Conservation (phyloP, 140 eudicot species). For the Ambrosia hybrid region DNA sequence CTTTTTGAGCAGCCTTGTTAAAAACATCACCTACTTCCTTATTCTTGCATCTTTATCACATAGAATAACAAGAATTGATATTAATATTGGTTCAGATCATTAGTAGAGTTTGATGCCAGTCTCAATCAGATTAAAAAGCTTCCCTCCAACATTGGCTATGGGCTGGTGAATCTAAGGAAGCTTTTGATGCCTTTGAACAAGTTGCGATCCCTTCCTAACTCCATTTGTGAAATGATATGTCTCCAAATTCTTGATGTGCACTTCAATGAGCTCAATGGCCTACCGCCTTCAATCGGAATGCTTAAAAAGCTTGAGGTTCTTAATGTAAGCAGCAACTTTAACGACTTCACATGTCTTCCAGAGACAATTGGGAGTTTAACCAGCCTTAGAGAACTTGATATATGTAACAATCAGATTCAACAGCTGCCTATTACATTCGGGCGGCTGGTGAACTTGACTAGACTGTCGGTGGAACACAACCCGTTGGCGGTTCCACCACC, state of each 20-base stretch:
- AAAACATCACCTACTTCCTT: too few relatives aligned
- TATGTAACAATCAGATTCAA: constrained; percentile 86
- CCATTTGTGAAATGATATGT: constrained; percentile 80
- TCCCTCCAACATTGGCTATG: constrained; percentile 3
- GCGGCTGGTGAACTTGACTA: constrained; percentile 56
- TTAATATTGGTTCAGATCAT: constrained; percentile 49
- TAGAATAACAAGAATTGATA: too few relatives aligned
- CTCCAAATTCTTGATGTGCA: constrained; percentile 64
- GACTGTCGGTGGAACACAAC: constrained; percentile 68
- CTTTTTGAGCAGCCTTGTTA: too few relatives aligned
- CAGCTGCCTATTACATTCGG: constrained; percentile 75
- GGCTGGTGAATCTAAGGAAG: constrained; percentile 60
- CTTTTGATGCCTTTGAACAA: constrained; percentile 70
- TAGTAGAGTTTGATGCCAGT: constrained; percentile 71
- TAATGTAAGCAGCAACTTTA: constrained; percentile 77
- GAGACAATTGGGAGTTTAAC: constrained; percentile 64
- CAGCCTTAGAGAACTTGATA: constrained; percentile 69
- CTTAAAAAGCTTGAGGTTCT: constrained; percentile 65
- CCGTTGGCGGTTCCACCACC: constrained; percentile 73
- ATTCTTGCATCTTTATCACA: too few relatives aligned
- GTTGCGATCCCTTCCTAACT: constrained; percentile 77
- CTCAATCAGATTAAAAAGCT: too few relatives aligned
- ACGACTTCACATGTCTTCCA: constrained; percentile 79
- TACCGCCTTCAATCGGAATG: constrained; percentile 67
- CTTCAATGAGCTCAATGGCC: constrained; percentile 86